Conservation (phyloP, 116 monocot genomes). For the Trichopus zeylanicus region DNA sequence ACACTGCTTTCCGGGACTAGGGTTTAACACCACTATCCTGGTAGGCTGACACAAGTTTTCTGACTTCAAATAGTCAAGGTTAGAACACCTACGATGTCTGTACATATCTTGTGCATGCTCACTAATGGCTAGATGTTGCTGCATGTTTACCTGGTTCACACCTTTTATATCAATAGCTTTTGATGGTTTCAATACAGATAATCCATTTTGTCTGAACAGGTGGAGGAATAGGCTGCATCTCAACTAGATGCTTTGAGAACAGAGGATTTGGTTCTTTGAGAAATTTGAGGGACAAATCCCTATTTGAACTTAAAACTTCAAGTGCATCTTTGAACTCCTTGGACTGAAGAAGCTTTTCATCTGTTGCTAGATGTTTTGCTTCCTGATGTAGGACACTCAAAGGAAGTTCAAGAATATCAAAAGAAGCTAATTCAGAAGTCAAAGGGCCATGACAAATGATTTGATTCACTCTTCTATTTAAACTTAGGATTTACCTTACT, state of each 20-base stretch:
- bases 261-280: conserved; percentile 77
- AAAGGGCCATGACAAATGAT: no score
- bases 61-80: conserved; percentile 14
- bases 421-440: no score
- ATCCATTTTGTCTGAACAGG: conserved; percentile 46
- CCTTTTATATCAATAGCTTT: conserved; percentile 27
- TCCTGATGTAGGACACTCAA: no score
- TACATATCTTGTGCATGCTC: conserved; percentile 3
- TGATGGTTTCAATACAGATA: conserved; percentile 75
- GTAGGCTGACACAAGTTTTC: conserved; percentile 60
- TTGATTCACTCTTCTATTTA: no score
- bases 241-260: conserved; percentile 35
- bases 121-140: conserved; percentile 2
- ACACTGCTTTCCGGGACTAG: conserved; percentile 43
- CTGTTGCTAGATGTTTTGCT: conserved; percentile 71
- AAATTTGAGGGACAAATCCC: conserved; percentile 78
- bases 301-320: conserved; percentile 78
- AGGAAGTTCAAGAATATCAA: no score
- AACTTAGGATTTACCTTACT: no score
- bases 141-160: conserved; percentile 14
- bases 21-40: conserved; percentile 89
- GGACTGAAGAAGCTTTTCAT: conserved; percentile 63
- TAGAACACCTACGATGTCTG: conserved; percentile 21
- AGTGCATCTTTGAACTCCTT: conserved; percentile 81
- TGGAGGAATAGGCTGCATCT: conserved; percentile 11